Percentiles rank a stretch among this genome's conserved stretches.
These are phyloP conservation scores for Aspergillus caelatus DNA, from an alignment of 2,329 filamentous ascomycete genomes.

Conservation along the genomic window DNA sequence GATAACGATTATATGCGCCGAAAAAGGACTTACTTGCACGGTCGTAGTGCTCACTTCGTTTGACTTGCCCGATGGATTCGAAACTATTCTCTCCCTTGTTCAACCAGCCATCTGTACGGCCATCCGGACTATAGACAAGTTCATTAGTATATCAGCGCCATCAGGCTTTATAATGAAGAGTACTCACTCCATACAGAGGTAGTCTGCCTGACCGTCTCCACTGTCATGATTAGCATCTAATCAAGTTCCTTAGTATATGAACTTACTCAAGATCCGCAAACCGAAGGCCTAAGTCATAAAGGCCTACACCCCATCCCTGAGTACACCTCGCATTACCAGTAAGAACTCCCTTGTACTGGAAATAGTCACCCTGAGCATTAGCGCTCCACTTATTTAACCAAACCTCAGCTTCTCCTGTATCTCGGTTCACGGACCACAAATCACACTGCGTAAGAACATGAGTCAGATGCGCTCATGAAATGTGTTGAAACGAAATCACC, in stretches of 20 bases:
- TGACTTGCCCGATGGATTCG: neutral
- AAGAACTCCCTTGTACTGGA: neutral
- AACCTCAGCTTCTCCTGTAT: neutral
- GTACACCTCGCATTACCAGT: neutral
- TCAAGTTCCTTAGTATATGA: neutral
- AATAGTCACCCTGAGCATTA: neutral
- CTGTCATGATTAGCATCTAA: neutral
- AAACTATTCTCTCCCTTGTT: neutral
- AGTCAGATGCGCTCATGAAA: neutral
- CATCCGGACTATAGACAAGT: neutral
- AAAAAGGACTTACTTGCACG: neutral
- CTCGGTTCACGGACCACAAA: neutral
- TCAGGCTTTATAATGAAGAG: too few species aligned
- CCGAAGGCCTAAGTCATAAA: neutral
- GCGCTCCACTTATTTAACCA: slow-evolving; percentile 2
- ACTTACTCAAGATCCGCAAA: neutral
- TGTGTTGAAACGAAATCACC: neutral
- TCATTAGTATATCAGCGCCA: neutral
- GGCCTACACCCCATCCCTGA: neutral
- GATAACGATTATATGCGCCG: neutral
- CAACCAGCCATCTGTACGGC: slow-evolving; percentile 1
- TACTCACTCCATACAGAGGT: slow-evolving; percentile 1
- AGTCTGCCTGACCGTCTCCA: neutral
- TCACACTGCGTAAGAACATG: neutral
- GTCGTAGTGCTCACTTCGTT: neutral